A percentile compares a stretch with the other conserved stretches of the same genome.
These are phyloP conservation scores for Entelexis paramagnoliae DNA, from an alignment of 1,139 yeast genomes.

Conservation along the genomic window DNA sequence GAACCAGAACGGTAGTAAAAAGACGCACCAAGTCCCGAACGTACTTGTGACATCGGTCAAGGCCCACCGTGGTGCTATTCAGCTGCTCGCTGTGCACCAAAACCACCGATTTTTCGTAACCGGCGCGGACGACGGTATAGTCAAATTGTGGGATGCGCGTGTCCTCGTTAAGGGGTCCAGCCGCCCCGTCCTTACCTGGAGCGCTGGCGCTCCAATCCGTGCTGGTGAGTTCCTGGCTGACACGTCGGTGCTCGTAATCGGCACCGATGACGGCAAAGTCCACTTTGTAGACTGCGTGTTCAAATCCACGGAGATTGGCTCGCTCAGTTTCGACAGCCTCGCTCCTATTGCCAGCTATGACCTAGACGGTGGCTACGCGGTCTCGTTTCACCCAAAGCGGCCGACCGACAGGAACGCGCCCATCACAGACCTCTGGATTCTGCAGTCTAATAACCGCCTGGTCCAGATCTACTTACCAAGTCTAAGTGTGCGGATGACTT, in stretches of 20 bases:
- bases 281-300: conserved; percentile 41
- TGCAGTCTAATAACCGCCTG: conserved; percentile 48
- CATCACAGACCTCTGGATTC: conserved; percentile 31
- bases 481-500: conserved; percentile 34
- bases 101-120: conserved; percentile 61
- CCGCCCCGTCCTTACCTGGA: conserved; percentile 39
- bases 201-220: conserved; percentile 28
- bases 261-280: conserved; percentile 56
- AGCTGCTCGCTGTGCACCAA: conserved; percentile 46
- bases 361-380: conserved; percentile 10
- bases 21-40: conserved; percentile 26
- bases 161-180: conserved; percentile 56
- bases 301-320: conserved; percentile 24
- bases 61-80: conserved; percentile 47
- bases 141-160: conserved; percentile 69
- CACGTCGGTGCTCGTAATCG: conserved; percentile 56
- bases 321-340: conserved; percentile 38
- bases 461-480: conserved; percentile 50
- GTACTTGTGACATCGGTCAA: conserved; percentile 51
- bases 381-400: conserved; percentile 11
- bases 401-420: neutral
- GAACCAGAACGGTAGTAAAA: neutral
- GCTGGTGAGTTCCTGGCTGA: conserved; percentile 43
- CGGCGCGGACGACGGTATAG: conserved; percentile 62
- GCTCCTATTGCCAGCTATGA: conserved; percentile 32